phyloP scores from a whole-genome alignment of 495 filamentous ascomycete species.

The Penicillium crystallinum region DNA sequence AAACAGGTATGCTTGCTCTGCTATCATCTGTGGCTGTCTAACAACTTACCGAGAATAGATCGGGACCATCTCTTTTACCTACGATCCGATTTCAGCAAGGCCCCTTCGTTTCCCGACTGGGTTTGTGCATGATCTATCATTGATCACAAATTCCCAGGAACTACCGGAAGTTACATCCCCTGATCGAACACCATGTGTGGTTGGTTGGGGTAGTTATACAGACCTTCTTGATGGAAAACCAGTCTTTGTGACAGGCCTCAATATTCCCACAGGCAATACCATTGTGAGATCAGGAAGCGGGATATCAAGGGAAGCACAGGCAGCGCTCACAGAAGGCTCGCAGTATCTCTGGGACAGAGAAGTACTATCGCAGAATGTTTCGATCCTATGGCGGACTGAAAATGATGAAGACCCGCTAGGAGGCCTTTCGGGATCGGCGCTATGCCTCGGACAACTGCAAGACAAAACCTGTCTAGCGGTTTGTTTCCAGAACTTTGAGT shows the following conservation, averaged over 20 bases:
- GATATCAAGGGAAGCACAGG: background rate
- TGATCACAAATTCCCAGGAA: background rate
- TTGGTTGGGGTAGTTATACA: constrained; percentile 5
- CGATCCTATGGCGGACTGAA: constrained; percentile 6
- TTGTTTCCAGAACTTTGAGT: constrained; percentile 8
- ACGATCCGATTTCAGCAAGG: background rate
- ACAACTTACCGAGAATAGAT: background rate
- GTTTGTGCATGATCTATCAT: constrained; percentile 1
- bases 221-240: constrained; percentile 1
- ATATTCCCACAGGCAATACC: background rate
- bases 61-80: background rate
- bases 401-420: background rate
- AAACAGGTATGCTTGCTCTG: background rate
- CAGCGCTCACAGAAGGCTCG: background rate
- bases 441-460: constrained; percentile 1
- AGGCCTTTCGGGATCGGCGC: constrained; percentile 1
- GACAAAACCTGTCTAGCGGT: constrained; percentile 4
- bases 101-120: background rate
- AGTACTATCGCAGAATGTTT: constrained; percentile 1
- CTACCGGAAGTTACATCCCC: background rate
- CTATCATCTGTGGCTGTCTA: background rate
- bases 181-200: background rate
- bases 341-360: constrained; percentile 1
- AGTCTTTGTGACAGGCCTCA: constrained; percentile 1
- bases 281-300: background rate